A percentile compares a stretch with the other conserved stretches of the same genome.
Evolutionary conservation across 2,329 filamentous ascomycete species (phyloP).

Genomic region (Akanthomyces uredinophilus): DNA sequence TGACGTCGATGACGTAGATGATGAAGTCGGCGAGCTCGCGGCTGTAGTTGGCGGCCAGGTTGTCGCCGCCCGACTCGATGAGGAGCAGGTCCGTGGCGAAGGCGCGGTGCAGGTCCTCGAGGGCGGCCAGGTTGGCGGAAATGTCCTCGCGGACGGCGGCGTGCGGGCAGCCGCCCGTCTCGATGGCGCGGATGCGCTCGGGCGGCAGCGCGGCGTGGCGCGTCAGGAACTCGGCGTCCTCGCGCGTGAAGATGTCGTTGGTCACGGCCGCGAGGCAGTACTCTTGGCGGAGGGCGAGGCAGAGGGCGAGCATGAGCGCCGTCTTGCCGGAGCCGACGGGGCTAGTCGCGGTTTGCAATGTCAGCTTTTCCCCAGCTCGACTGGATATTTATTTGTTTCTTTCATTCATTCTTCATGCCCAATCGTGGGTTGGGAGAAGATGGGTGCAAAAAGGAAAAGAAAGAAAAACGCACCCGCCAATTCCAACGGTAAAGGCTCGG

Average conservation of each 20-base stretch:
- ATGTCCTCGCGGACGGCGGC: slow-evolving; percentile 98
- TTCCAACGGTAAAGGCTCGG: slow-evolving; percentile 92
- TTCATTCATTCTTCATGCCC: not conserved
- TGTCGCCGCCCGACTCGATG: slow-evolving; percentile 94
- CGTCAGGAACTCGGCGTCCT: slow-evolving; percentile 97
- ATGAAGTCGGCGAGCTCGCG: slow-evolving; percentile 95
- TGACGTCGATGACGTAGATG: slow-evolving; percentile 97
- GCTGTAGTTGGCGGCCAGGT: slow-evolving; percentile 93
- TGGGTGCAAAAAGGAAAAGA: no score
- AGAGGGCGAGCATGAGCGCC: slow-evolving; percentile 91
- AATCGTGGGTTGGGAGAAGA: not conserved
- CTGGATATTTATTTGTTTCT: not conserved
- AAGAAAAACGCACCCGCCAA: slow-evolving; percentile 69
- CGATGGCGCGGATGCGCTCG: slow-evolving; percentile 84
- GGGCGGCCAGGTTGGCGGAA: slow-evolving; percentile 82
- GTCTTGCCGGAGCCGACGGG: slow-evolving; percentile 97
- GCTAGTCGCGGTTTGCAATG: slow-evolving; percentile 37
- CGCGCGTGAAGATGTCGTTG: slow-evolving; percentile 97
- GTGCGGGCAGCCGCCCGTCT: slow-evolving; percentile 95
- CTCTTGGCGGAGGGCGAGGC: slow-evolving; percentile 70
- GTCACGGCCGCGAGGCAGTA: slow-evolving; percentile 93
- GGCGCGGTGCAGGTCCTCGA: slow-evolving; percentile 79
- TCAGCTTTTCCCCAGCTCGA: not conserved
- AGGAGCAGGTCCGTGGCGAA: slow-evolving; percentile 80
- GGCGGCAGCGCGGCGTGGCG: slow-evolving; percentile 78